phyloP scores from a whole-genome alignment of 495 filamentous ascomycete species.

The Aspergillus mulundensis region DNA sequence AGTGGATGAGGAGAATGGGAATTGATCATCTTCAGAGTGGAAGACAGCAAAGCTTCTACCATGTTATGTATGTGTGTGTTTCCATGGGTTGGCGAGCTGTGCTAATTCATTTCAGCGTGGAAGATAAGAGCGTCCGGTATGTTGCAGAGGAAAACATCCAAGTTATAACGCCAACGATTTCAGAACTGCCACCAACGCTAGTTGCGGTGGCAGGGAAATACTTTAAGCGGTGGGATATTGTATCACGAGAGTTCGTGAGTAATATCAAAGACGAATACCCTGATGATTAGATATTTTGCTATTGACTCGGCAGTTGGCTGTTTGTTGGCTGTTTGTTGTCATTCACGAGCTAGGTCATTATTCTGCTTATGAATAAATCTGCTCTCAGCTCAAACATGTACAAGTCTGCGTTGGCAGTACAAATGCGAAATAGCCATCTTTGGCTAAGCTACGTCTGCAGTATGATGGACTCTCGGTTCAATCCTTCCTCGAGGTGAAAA shows the following conservation, averaged over 20 bases:
- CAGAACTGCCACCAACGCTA: slow-evolving; percentile 49
- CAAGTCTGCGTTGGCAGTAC: too few species aligned
- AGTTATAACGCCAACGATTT: slow-evolving; percentile 47
- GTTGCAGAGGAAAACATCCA: slow-evolving; percentile 88
- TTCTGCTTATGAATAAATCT: too few species aligned
- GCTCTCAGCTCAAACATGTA: too few species aligned
- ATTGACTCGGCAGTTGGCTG: too few species aligned
- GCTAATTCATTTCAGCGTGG: slow-evolving; percentile 46
- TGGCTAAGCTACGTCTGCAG: slow-evolving; percentile 50
- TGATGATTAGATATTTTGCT: slow-evolving; percentile 69
- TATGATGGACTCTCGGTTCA: slow-evolving; percentile 46
- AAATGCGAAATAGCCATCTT: too few species aligned
- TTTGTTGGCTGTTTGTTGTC: too few species aligned
- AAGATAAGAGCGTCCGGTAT: slow-evolving; percentile 67
- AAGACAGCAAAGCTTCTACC: slow-evolving; percentile 76
- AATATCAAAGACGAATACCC: slow-evolving; percentile 85
- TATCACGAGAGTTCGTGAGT: slow-evolving; percentile 68
- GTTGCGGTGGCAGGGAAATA: slow-evolving; percentile 73
- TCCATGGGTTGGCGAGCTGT: not conserved
- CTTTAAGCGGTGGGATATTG: slow-evolving; percentile 81
- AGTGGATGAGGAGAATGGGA: slow-evolving; percentile 57
- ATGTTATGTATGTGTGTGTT: slow-evolving; percentile 56
- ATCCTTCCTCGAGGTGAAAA: slow-evolving; percentile 71
- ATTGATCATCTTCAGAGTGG: slow-evolving; percentile 59
- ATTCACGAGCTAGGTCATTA: too few species aligned